A percentile compares a stretch with the other conserved stretches of the same genome.
phyloP scores from a whole-genome alignment of 2,329 filamentous ascomycete genomes.

The Coniochaeta pulveracea region DNA sequence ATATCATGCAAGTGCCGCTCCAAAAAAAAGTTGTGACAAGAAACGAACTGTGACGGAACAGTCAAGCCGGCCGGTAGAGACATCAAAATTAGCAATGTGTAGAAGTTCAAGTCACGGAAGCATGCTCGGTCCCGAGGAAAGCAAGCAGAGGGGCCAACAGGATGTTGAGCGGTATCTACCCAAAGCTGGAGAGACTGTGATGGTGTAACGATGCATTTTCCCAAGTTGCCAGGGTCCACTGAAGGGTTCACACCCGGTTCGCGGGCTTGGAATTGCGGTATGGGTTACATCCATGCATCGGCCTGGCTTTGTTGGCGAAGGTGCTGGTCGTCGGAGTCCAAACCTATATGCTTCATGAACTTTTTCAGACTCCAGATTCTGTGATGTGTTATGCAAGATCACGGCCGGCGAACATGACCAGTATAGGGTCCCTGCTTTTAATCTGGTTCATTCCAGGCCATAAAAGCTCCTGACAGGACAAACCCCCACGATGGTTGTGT shows the following conservation, averaged over 20 bases:
- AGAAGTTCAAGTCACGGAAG: not conserved
- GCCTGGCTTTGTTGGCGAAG: no score
- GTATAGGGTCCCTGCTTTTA: not conserved
- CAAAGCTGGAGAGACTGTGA: slow-evolving; percentile 1
- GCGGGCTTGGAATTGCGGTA: not conserved
- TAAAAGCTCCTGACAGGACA: no score
- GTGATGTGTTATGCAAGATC: not conserved
- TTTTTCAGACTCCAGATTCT: not conserved
- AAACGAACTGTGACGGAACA: slow-evolving; percentile 4
- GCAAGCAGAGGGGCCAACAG: not conserved
- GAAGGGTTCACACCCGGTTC: not conserved
- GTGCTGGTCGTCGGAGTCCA: not conserved
- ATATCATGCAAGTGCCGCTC: not conserved
- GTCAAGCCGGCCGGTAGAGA: slow-evolving; percentile 1
- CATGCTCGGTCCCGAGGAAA: not conserved
- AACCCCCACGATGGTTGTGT: no score
- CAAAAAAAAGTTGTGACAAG: slow-evolving; percentile 2
- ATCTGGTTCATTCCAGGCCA: no score
- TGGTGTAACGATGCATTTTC: not conserved
- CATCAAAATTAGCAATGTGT: not conserved
- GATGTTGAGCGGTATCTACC: no score
- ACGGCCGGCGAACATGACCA: not conserved
- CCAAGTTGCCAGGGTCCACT: not conserved
- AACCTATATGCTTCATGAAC: not conserved
- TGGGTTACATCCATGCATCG: not conserved